Conservation (phyloP, 306 rosid genomes). For the Neltuma alba region DNA sequence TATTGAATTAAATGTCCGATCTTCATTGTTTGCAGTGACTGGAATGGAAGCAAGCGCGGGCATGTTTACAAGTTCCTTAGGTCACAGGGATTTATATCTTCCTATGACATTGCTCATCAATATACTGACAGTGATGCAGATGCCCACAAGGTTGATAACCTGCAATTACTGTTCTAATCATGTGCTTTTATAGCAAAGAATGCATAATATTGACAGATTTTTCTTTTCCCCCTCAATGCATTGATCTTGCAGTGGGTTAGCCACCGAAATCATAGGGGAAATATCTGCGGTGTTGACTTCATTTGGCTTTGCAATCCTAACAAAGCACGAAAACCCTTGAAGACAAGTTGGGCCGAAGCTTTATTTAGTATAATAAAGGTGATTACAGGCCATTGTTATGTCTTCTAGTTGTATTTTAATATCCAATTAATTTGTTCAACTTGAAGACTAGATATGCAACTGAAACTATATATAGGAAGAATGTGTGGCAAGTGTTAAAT, state of each 20-base stretch:
- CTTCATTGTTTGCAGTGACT: conserved; percentile 64
- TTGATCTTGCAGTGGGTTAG: conserved; percentile 79
- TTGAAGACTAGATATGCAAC: conserved; percentile 9
- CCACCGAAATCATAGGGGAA: conserved; percentile 96
- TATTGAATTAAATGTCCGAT: conserved; percentile 25
- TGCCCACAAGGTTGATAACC: conserved; percentile 72
- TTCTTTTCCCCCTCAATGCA: conserved; percentile 1
- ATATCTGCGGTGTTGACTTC: conserved; percentile 92
- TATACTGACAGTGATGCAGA: conserved; percentile 80
- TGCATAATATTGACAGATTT: conserved; percentile 4
- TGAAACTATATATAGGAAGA: background rate
- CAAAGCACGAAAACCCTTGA: conserved; percentile 69
- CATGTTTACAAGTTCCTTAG: conserved; percentile 92
- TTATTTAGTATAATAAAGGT: conserved; percentile 87
- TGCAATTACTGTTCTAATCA: conserved; percentile 14
- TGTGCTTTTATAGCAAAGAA: background rate
- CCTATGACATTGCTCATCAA: conserved; percentile 88
- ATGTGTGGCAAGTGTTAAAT: background rate
- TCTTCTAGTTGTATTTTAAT: conserved; percentile 18
- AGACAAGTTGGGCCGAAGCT: conserved; percentile 95
- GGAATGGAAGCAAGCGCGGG: conserved; percentile 99
- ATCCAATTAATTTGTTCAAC: background rate
- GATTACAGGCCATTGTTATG: conserved; percentile 5
- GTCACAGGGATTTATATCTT: conserved; percentile 90
- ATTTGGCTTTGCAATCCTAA: conserved; percentile 97